phyloP scores from a whole-genome alignment of 495 filamentous ascomycete genomes.

The Penicillium herquei region DNA sequence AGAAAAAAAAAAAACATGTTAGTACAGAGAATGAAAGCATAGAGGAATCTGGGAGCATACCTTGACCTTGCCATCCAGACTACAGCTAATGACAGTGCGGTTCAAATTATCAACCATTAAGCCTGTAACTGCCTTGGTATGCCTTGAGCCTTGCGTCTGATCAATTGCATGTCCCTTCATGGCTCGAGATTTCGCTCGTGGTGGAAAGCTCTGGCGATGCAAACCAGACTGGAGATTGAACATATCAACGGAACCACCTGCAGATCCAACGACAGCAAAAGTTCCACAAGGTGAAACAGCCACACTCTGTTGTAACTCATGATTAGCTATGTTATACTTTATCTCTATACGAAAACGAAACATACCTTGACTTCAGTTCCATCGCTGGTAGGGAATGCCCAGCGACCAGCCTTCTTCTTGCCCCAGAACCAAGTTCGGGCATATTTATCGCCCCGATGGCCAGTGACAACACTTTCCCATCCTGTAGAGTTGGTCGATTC shows the following conservation, averaged over 20 bases:
- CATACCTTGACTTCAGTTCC: conserved; percentile 68
- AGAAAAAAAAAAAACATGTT: conserved; percentile 6
- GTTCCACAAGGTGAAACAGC: conserved; percentile 87
- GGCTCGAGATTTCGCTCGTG: conserved; percentile 60
- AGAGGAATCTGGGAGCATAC: conserved; percentile 16
- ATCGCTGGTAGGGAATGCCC: conserved; percentile 88
- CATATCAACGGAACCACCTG: conserved; percentile 79
- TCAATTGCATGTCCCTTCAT: neutral
- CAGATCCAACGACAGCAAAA: conserved; percentile 89
- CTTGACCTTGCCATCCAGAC: conserved; percentile 91
- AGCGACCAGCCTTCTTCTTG: conserved; percentile 84
- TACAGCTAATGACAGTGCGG: conserved; percentile 75
- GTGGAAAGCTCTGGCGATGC: conserved; percentile 81
- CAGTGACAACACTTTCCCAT: conserved; percentile 96
- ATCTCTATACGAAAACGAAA: neutral
- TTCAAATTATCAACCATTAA: conserved; percentile 83
- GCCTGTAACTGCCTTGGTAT: conserved; percentile 81
- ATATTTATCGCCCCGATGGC: conserved; percentile 80
- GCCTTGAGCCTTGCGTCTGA: conserved; percentile 53
- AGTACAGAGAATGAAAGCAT: neutral
- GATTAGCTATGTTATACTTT: conserved; percentile 7
- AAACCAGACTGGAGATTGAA: conserved; percentile 94
- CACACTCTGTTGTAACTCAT: conserved; percentile 55
- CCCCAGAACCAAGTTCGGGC: conserved; percentile 98
- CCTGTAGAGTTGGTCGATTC: conserved; percentile 71